Conservation (phyloP, 2,329 filamentous ascomycete genomes). For the Pyrenophora tritici-repentis region DNA sequence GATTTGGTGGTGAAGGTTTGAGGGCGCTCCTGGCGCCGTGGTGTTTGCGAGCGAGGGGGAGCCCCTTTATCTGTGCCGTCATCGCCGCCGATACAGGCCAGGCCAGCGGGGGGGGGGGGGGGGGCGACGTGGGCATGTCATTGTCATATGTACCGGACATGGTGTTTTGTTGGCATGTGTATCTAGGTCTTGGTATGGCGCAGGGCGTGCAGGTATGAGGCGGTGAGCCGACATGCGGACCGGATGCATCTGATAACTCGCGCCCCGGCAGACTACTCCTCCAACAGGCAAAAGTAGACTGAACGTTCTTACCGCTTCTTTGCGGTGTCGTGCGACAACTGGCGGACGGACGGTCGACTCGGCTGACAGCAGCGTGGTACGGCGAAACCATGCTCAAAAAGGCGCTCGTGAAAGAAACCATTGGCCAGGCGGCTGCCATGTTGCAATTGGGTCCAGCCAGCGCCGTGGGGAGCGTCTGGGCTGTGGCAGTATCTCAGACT, state of each 20-base stretch:
- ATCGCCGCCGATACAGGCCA: constrained; percentile 29
- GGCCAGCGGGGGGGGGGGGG: constrained; percentile 19
- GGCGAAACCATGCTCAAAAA: constrained; percentile 23
- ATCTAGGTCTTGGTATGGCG: constrained; percentile 15
- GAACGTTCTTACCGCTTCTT: constrained; percentile 44
- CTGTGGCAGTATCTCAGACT: background rate
- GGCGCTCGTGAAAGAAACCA: constrained; percentile 22
- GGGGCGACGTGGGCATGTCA: constrained; percentile 1
- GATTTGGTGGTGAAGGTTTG: constrained; percentile 24
- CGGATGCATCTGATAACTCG: constrained; percentile 29
- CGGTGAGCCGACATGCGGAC: constrained; percentile 30
- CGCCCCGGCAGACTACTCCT: constrained; percentile 32
- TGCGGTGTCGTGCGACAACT: constrained; percentile 27
- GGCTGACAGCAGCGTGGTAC: constrained; percentile 26
- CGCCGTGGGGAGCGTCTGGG: constrained; percentile 11
- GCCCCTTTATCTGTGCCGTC: constrained; percentile 33
- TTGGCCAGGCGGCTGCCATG: constrained; percentile 39
- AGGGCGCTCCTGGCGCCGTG: constrained; percentile 30
- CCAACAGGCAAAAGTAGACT: constrained; percentile 33
- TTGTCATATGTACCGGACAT: background rate
- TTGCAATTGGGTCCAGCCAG: constrained; percentile 24
- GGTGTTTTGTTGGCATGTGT: too few species aligned
- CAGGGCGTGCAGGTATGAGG: constrained; percentile 21
- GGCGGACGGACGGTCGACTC: constrained; percentile 18
- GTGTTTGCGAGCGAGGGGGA: constrained; percentile 16